These are phyloP conservation scores for Epichloe bromicola DNA, from an alignment of 2,329 filamentous ascomycete species.

Conservation along the genomic window DNA sequence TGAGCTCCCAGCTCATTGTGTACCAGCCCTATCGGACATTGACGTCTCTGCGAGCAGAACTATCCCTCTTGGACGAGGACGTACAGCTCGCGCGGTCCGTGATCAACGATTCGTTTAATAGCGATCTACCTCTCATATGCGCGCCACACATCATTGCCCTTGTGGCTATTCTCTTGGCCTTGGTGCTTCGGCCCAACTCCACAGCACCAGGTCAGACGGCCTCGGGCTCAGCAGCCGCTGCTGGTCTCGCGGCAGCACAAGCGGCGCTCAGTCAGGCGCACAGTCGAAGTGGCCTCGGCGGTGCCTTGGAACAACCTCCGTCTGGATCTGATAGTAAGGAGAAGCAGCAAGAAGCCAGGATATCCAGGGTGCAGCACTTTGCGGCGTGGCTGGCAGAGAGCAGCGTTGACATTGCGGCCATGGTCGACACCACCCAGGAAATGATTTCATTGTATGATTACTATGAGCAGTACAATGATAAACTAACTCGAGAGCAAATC, in stretches of 20 bases:
- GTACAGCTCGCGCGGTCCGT: conserved; percentile 64
- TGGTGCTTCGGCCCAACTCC: conserved; percentile 58
- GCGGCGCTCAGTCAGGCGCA: conserved; percentile 36
- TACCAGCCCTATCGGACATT: conserved; percentile 85
- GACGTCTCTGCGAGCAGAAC: conserved; percentile 53
- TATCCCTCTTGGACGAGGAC: conserved; percentile 67
- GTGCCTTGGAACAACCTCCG: conserved; percentile 4
- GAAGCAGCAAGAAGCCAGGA: conserved; percentile 38
- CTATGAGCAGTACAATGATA: conserved; percentile 48
- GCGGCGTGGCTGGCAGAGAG: conserved; percentile 78
- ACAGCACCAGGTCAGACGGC: conserved; percentile 16
- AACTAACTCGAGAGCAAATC: conserved; percentile 43
- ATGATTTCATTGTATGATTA: conserved; percentile 78
- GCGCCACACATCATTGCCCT: conserved; percentile 82
- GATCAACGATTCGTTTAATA: conserved; percentile 87
- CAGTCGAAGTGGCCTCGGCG: conserved; percentile 13
- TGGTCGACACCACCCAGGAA: conserved; percentile 85
- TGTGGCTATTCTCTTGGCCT: conserved; percentile 68
- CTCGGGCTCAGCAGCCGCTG: conserved; percentile 20
- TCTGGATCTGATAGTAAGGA: conserved; percentile 27
- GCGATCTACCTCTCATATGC: conserved; percentile 75
- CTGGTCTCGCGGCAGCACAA: conserved; percentile 36
- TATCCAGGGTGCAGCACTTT: conserved; percentile 52
- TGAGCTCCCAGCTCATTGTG: conserved; percentile 79
- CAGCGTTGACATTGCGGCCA: conserved; percentile 67